Conservation (phyloP, 164 flowering plant species). For the Chimonanthus praecox region DNA sequence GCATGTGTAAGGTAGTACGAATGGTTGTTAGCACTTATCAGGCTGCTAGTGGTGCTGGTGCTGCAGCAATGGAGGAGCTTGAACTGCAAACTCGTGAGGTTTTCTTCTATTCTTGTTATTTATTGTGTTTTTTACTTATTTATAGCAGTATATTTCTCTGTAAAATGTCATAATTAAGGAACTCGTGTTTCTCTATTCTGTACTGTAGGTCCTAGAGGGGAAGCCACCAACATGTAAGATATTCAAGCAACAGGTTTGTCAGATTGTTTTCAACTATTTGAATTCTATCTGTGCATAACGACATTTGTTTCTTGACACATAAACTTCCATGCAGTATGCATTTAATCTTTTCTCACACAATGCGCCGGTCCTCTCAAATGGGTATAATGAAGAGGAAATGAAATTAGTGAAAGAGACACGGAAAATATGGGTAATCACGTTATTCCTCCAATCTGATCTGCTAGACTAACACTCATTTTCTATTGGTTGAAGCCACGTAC, state of each 20-base stretch:
- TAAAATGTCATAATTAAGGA: background rate
- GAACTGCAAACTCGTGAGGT: slow-evolving; percentile 96
- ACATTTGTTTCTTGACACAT: background rate
- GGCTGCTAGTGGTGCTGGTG: slow-evolving; percentile 99
- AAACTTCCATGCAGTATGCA: slow-evolving; percentile 70
- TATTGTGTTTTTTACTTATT: background rate
- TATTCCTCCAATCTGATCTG: background rate
- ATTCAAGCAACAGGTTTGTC: slow-evolving; percentile 74
- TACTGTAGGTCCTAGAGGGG: slow-evolving; percentile 70
- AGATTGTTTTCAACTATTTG: background rate
- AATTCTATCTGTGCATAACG: background rate
- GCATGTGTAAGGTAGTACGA: slow-evolving; percentile 52
- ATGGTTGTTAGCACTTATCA: slow-evolving; percentile 99
- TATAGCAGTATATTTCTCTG: background rate
- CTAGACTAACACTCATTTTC: background rate
- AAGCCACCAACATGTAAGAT: slow-evolving; percentile 92
- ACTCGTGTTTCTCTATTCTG: slow-evolving; percentile 1
- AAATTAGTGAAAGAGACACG: slow-evolving; percentile 94
- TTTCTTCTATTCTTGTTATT: slow-evolving; percentile 9
- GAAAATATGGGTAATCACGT: slow-evolving; percentile 80
- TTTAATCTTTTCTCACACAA: slow-evolving; percentile 95
- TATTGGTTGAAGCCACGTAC: background rate
- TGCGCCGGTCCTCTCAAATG: slow-evolving; percentile 81
- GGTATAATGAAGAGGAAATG: slow-evolving; percentile 99
- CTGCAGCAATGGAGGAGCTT: slow-evolving; percentile 99